Evolutionary conservation across 1,139 yeast genomes (phyloP).

Genomic region (Geotrichum klebahnii): DNA sequence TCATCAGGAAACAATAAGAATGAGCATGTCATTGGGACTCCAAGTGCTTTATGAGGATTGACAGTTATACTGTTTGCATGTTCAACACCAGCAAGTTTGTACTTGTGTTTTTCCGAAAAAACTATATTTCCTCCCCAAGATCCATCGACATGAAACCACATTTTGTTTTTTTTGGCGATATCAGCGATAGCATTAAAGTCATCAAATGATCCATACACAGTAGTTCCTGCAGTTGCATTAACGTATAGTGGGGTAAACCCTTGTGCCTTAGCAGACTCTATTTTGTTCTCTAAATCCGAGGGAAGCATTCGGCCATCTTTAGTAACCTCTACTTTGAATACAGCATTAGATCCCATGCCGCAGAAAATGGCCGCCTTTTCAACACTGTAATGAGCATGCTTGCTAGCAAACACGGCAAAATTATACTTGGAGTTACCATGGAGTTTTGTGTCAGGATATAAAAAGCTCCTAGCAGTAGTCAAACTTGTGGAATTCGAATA

Average conservation of each 20-base stretch:
- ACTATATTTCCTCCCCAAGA: slow-evolving; percentile 89
- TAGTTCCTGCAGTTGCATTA: slow-evolving; percentile 85
- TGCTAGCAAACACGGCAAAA: slow-evolving; percentile 68
- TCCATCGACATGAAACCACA: slow-evolving; percentile 85
- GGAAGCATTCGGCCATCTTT: slow-evolving; percentile 55
- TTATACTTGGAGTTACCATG: slow-evolving; percentile 53
- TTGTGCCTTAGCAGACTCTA: slow-evolving; percentile 44
- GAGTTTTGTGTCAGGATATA: slow-evolving; percentile 65
- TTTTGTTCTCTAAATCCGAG: slow-evolving; percentile 46
- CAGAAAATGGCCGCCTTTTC: slow-evolving; percentile 76
- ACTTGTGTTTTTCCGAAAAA: slow-evolving; percentile 52
- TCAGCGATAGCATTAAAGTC: slow-evolving; percentile 54
- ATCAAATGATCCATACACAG: slow-evolving; percentile 83
- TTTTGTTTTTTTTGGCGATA: slow-evolving; percentile 51
- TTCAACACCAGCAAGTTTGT: slow-evolving; percentile 52
- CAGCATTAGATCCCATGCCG: slow-evolving; percentile 63
- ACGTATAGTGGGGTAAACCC: slow-evolving; percentile 73
- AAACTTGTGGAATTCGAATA: slow-evolving; percentile 79
- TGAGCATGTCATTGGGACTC: slow-evolving; percentile 86
- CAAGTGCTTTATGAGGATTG: slow-evolving; percentile 86
- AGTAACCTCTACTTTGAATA: slow-evolving; percentile 61
- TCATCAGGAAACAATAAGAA: slow-evolving; percentile 71
- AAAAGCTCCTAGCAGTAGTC: slow-evolving; percentile 67
- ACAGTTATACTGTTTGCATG: slow-evolving; percentile 75
- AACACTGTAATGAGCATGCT: slow-evolving; percentile 76